Evolutionary conservation across 2,329 filamentous ascomycete genomes (phyloP), one percentile per base, ranked within the genome.

Genomic region (Clonostachys rhizophaga): DNA sequence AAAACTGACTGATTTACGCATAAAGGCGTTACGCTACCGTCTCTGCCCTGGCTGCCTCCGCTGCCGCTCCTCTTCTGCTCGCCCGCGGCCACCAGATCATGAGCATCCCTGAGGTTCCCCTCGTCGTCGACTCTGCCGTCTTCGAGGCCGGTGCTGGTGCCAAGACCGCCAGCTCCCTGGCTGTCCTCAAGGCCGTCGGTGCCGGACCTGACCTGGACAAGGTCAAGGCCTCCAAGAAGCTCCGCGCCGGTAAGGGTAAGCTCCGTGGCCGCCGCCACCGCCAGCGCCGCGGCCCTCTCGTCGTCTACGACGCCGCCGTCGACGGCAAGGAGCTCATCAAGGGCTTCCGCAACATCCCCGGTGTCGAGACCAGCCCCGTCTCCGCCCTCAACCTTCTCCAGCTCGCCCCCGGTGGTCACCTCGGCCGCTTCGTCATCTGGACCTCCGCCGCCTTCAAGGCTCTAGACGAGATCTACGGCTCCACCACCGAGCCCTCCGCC

Each of bases 371-470:
- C 58, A 91, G 82, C 68, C 86, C 91, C 61, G 91, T 96, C 74
- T 91, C 87, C 77, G 79, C 90, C 58, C 84, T 99, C 66, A 96
- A 97, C 85, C 91, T 97, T 66, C 90, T 99, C 72, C 94, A 99
- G 83, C 90, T 99, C 70, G 94, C 94, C 59, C 94, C 94, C 61
- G 94, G 94, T 83, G 95, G 94, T 66, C 94, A 99, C 79, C 89
- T 99, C 63, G 94, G 94, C 64, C 94, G 94, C 68, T 99, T 99
- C 85, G 84, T 99, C 74, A 83, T 99, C 83, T 99, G 94, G 94
- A 94, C 94, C 64, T 99, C 95, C 46, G 82, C 89, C 58, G 94
- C 94, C 57, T 97, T 99, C 83, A 86, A 91, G 76, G 89, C 92
- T 57, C 89, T 99, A 56, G 92, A 99, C 77, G 85, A 85, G 74